Percentiles rank a stretch among this genome's conserved stretches.
These are phyloP conservation scores for Albizia julibrissin DNA, from an alignment of 306 rosid species.

Conservation along the genomic window DNA sequence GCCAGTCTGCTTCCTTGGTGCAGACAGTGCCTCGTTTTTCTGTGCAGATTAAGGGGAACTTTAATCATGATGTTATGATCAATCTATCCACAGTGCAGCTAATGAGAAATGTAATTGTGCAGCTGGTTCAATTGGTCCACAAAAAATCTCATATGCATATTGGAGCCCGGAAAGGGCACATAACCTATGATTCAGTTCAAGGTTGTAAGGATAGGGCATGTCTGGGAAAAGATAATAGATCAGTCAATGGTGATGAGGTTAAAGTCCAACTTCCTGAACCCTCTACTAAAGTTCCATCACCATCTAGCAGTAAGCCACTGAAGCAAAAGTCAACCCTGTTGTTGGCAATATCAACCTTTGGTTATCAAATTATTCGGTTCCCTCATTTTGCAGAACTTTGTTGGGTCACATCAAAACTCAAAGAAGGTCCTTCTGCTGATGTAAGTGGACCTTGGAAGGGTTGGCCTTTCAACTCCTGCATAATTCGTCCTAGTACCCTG, in stretches of 20 bases:
- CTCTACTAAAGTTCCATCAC: slow-evolving; percentile 46
- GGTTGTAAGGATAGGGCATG: slow-evolving; percentile 34
- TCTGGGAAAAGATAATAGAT: slow-evolving; percentile 39
- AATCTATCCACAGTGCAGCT: slow-evolving; percentile 62
- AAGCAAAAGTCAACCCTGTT: slow-evolving; percentile 75
- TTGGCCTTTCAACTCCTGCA: slow-evolving; percentile 97
- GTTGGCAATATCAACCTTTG: slow-evolving; percentile 81
- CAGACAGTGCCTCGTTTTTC: slow-evolving; percentile 69
- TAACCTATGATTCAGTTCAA: slow-evolving; percentile 33
- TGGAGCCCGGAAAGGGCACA: slow-evolving; percentile 31
- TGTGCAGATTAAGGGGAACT: slow-evolving; percentile 66
- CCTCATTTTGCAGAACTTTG: slow-evolving; percentile 98
- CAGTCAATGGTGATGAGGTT: slow-evolving; percentile 31
- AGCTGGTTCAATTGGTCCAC: slow-evolving; percentile 72
- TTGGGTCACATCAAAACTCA: slow-evolving; percentile 92
- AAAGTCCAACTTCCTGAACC: slow-evolving; percentile 45
- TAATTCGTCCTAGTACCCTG: slow-evolving; percentile 62
- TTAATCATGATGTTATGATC: slow-evolving; percentile 60
- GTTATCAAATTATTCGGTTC: slow-evolving; percentile 83
- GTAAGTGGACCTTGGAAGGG: slow-evolving; percentile 95
- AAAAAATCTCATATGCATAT: slow-evolving; percentile 62
- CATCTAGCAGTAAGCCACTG: slow-evolving; percentile 52
- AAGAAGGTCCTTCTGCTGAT: slow-evolving; percentile 88
- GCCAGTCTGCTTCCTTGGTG: slow-evolving; percentile 52
- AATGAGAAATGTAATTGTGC: slow-evolving; percentile 64